Evolutionary conservation across 2,329 filamentous ascomycete species (phyloP), one percentile per base, ranked within the genome.

Genomic region (Neopestalotiopsis sp.): DNA sequence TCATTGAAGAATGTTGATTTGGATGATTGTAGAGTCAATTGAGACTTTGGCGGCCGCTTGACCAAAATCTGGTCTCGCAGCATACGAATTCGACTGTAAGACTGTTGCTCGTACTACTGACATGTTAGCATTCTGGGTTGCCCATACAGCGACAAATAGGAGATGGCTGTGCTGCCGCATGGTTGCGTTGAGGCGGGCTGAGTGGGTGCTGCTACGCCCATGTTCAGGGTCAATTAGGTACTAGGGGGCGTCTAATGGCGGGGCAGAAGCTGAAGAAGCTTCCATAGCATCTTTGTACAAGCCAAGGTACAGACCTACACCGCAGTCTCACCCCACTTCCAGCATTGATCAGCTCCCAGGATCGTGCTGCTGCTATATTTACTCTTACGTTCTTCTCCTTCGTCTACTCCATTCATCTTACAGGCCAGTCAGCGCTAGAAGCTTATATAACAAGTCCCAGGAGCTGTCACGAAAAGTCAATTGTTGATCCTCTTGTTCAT

Each of bases 221-320:
- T 49, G 60, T 45, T 59, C 65, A 67, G 52, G 65, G 45, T 24
- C 30, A 38, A 57, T 24, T 38, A 38, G 17, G 64, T 45, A n/a
- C 30, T 45, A 24, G 13, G 30, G 49, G 65, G 58, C 14, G 20
- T n/a, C 49, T 57, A 56, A 56, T 63, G 40, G 66, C 58, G 58
- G 66, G 66, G 66, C 58, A 62, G 45, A n/a, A 67, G 58, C 56
- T 67, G 66, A 67, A 34, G 66, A 28, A 62, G 66, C 66, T 67
- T 57, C 57, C 58, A n/a, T 17, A 20, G 12, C 40, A 42, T 60
- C 57, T 66, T 30, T 59, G 24, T 28, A 28, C 24, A 28, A 3
- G 24, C 24, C 3, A 28, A 28, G 64, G 12, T 13, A 28, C 24
- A 28, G 49, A 49, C 20, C 45, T 52, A 52, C 45, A 52, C 45